A percentile compares a stretch with the other conserved stretches of the same genome.
Evolutionary conservation across 345 rosid genomes (phyloP).

Genomic region (Zanthoxylum bungeanum): DNA sequence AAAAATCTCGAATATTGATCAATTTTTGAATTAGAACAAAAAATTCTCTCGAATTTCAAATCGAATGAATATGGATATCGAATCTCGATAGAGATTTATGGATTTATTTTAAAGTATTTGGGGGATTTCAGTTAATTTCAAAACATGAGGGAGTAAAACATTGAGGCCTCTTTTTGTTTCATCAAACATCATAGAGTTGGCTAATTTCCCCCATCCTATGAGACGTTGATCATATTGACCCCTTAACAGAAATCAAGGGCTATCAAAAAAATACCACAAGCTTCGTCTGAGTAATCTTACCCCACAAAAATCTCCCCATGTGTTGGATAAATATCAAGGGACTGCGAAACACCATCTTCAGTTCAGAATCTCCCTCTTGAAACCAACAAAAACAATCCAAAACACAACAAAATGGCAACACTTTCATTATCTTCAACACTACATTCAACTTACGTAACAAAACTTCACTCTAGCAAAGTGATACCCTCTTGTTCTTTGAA

Average conservation of each 20-base stretch:
- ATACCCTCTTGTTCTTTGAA: slow-evolving; percentile 21
- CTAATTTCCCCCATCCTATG: no score
- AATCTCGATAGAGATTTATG: no score
- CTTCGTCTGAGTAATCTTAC: neutral
- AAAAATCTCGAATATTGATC: no score
- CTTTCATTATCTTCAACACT: slow-evolving; percentile 39
- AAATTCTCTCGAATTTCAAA: no score
- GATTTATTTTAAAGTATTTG: no score
- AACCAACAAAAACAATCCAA: neutral
- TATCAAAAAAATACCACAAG: neutral
- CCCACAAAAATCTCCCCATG: neutral
- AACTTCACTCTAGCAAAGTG: slow-evolving; percentile 7
- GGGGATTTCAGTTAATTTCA: no score
- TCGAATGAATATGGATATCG: no score
- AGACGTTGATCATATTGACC: neutral
- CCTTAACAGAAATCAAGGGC: neutral
- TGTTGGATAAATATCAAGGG: neutral
- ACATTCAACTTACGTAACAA: slow-evolving; percentile 14
- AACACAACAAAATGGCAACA: slow-evolving; percentile 37
- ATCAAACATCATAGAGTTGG: no score
- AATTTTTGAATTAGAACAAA: no score
- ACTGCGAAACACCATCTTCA: neutral
- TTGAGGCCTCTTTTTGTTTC: no score
- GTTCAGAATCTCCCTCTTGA: no score
- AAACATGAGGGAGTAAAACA: no score